Percentiles rank a stretch among this genome's conserved stretches.
phyloP scores from a whole-genome alignment of 2,329 filamentous ascomycete species.

The Calonectria pauciramosa region DNA sequence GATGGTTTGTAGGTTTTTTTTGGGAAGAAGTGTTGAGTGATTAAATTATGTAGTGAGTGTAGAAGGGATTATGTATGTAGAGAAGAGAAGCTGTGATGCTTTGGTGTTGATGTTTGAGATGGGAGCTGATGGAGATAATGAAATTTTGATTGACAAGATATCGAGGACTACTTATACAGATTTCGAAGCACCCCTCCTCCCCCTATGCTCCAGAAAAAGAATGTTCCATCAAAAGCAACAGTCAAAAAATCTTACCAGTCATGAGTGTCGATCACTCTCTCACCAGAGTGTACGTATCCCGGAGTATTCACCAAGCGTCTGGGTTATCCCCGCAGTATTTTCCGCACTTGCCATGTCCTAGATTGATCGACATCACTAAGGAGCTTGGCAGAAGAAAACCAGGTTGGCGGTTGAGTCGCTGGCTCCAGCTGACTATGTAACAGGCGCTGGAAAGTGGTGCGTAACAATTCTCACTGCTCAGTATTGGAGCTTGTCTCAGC shows the following conservation, averaged over 20 bases:
- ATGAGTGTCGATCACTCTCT: constrained; percentile 5
- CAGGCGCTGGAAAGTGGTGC: neutral
- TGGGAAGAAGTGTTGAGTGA: neutral
- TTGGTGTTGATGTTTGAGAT: neutral
- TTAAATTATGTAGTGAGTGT: neutral
- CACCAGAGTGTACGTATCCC: neutral
- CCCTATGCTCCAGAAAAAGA: neutral
- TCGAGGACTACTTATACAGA: constrained; percentile 9
- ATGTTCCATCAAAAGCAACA: constrained; percentile 2
- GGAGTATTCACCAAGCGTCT: neutral
- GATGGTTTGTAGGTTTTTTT: too few species aligned
- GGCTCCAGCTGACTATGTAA: neutral
- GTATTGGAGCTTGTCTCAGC: neutral
- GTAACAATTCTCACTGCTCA: neutral
- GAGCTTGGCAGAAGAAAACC: neutral
- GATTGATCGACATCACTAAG: neutral
- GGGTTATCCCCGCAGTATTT: neutral
- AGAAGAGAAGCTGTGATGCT: too few species aligned
- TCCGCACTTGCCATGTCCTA: neutral
- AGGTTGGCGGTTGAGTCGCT: neutral
- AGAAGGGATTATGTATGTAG: neutral
- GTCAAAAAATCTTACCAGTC: neutral
- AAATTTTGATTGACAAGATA: neutral
- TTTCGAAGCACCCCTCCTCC: neutral
- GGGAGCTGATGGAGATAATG: neutral